phyloP scores from a whole-genome alignment of 352 stramenopile genomes.

The Globisporangium mamillatum region DNA sequence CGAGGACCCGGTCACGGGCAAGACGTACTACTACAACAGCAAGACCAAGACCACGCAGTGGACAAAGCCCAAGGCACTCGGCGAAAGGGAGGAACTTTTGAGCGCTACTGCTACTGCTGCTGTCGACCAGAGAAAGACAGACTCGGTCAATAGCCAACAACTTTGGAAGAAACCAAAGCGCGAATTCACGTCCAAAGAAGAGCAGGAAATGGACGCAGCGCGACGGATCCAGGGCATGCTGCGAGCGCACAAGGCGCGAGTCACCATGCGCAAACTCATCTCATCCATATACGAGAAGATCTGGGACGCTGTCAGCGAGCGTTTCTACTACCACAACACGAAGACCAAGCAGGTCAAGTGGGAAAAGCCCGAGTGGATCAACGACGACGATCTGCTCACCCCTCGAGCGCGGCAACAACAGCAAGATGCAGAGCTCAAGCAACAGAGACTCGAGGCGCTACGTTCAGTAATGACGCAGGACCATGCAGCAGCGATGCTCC shows the following conservation, averaged over 20 bases:
- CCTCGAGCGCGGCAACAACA: slow-evolving; percentile 35
- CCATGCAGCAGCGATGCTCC: slow-evolving; percentile 48
- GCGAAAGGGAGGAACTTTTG: slow-evolving; percentile 19
- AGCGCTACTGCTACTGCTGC: background rate
- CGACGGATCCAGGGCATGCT: slow-evolving; percentile 54
- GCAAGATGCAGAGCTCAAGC: slow-evolving; percentile 11
- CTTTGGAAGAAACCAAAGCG: background rate
- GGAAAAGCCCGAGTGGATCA: slow-evolving; percentile 63
- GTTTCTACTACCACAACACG: slow-evolving; percentile 85
- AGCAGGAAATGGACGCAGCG: slow-evolving; percentile 31
- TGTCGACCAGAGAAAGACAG: slow-evolving; percentile 12
- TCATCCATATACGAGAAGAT: slow-evolving; percentile 83
- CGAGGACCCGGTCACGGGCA: slow-evolving; percentile 52
- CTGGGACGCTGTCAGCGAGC: slow-evolving; percentile 42
- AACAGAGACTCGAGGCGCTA: slow-evolving; percentile 2
- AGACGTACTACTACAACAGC: slow-evolving; percentile 83
- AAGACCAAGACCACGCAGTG: slow-evolving; percentile 65
- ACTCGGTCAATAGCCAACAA: background rate
- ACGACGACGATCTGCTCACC: slow-evolving; percentile 57
- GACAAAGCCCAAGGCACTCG: slow-evolving; percentile 53
- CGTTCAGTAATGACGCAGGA: slow-evolving; percentile 26
- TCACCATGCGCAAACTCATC: slow-evolving; percentile 50
- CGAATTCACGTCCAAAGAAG: slow-evolving; percentile 22
- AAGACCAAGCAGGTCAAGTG: slow-evolving; percentile 66
- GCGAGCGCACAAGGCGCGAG: slow-evolving; percentile 44